These are phyloP conservation scores for Wickerhamia fluorescens DNA, from an alignment of 805 yeast genomes.

Conservation along the genomic window DNA sequence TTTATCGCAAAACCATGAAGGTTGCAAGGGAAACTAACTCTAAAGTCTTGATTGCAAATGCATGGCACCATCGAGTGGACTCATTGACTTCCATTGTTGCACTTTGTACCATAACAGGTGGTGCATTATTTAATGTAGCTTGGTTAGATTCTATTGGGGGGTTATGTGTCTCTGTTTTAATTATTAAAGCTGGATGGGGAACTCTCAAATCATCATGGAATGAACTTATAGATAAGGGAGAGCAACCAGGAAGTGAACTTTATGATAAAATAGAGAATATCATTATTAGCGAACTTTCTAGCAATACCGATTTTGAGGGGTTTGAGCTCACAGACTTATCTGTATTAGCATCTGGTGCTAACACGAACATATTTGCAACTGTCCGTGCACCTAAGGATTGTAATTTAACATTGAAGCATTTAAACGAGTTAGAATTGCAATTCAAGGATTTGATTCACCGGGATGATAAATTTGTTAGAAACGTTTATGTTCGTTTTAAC, in stretches of 20 bases:
- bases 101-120: constrained; percentile 77
- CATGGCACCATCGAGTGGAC: constrained; percentile 98
- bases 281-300: constrained; percentile 24
- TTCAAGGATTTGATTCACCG: constrained; percentile 27
- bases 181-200: constrained; percentile 76
- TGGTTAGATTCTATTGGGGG: constrained; percentile 96
- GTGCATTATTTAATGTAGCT: constrained; percentile 66
- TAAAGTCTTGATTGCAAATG: constrained; percentile 89
- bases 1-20: constrained; percentile 73
- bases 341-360: constrained; percentile 54
- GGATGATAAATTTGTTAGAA: constrained; percentile 38
- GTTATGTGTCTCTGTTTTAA: constrained; percentile 69
- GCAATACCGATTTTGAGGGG: constrained; percentile 20
- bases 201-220: constrained; percentile 64
- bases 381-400: constrained; percentile 21
- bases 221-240: constrained; percentile 74
- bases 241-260: constrained; percentile 43
- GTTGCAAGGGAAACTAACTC: constrained; percentile 76
- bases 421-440: constrained; percentile 25
- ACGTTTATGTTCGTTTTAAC: constrained; percentile 34
- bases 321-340: constrained; percentile 35
- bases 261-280: constrained; percentile 37
- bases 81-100: constrained; percentile 90
- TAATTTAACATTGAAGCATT: constrained; percentile 16
- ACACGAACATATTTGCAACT: constrained; percentile 33